These are phyloP conservation scores for Cerrena zonata DNA, from an alignment of 1,284 basidiomycete species.

Conservation along the genomic window DNA sequence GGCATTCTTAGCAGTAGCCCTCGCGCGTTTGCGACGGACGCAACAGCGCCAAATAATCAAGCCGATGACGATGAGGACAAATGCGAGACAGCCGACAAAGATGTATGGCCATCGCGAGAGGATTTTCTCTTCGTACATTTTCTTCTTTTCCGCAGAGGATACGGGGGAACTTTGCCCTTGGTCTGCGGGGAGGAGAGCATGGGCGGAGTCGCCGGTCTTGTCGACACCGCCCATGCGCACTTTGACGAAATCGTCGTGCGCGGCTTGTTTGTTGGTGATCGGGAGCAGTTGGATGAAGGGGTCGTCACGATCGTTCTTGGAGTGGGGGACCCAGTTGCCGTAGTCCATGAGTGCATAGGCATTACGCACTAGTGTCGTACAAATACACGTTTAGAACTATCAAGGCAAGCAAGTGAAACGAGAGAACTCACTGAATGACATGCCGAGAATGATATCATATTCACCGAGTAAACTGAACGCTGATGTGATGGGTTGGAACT, in stretches of 20 bases:
- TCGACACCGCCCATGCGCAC: constrained; percentile 46
- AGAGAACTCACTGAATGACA: constrained; percentile 61
- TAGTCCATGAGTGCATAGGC: constrained; percentile 56
- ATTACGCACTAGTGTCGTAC: constrained; percentile 69
- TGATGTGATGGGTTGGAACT: constrained; percentile 78
- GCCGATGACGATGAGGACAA: constrained; percentile 44
- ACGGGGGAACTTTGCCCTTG: constrained; percentile 63
- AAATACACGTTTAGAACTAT: too few species aligned
- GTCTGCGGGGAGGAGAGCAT: constrained; percentile 53
- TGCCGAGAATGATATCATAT: constrained; percentile 77
- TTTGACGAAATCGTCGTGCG: constrained; percentile 48
- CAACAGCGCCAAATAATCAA: constrained; percentile 63
- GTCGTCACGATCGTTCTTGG: constrained; percentile 28
- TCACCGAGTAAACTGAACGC: constrained; percentile 71
- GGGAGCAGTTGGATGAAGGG: constrained; percentile 62
- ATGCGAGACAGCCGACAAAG: constrained; percentile 54
- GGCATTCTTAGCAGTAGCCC: constrained; percentile 11
- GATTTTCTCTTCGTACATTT: constrained; percentile 55
- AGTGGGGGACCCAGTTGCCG: constrained; percentile 47
- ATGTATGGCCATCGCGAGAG: constrained; percentile 75
- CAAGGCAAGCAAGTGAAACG: neutral
- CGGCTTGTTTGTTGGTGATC: constrained; percentile 32
- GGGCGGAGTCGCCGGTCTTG: constrained; percentile 30
- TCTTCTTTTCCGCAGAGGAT: constrained; percentile 62
- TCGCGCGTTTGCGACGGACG: constrained; percentile 34